Evolutionary conservation across 2,329 filamentous ascomycete genomes (phyloP).

Genomic region (Colletotrichum eleusines): DNA sequence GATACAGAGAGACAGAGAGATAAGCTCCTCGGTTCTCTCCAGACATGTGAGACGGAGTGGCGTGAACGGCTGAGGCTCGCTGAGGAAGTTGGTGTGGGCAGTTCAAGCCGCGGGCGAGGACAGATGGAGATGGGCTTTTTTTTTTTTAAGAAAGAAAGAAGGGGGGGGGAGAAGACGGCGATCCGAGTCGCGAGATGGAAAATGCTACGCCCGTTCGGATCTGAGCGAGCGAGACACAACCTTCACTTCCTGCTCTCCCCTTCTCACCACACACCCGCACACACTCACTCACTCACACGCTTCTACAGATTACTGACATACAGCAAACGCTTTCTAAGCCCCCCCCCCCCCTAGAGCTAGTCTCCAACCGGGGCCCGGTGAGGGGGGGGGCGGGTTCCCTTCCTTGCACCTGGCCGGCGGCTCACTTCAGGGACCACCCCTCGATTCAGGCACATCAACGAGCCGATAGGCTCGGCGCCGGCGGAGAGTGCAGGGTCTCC

Average conservation of each 20-base stretch:
- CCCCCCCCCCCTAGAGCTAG: no score
- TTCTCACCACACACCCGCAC: no score
- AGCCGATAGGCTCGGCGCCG: constrained; percentile 16
- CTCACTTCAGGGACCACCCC: neutral
- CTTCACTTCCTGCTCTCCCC: no score
- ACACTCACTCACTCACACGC: neutral
- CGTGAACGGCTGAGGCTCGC: neutral
- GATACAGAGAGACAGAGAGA: neutral
- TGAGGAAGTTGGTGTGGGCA: neutral
- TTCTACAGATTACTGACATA: neutral
- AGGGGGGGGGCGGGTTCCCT: neutral
- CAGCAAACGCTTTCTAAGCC: neutral
- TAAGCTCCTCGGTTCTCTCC: neutral
- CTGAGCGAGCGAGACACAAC: neutral
- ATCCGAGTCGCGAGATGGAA: neutral
- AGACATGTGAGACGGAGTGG: neutral
- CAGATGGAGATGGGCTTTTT: neutral
- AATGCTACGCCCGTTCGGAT: neutral
- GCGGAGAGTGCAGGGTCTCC: neutral
- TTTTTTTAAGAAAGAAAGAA: no score
- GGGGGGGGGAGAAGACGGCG: neutral
- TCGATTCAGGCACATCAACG: constrained; percentile 19
- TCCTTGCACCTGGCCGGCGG: neutral
- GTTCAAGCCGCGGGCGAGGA: no score
- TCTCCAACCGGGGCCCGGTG: neutral